Base-by-base conservation (phyloP, 2,329 filamentous ascomycete species). In the Teratosphaeria destructans region DNA sequence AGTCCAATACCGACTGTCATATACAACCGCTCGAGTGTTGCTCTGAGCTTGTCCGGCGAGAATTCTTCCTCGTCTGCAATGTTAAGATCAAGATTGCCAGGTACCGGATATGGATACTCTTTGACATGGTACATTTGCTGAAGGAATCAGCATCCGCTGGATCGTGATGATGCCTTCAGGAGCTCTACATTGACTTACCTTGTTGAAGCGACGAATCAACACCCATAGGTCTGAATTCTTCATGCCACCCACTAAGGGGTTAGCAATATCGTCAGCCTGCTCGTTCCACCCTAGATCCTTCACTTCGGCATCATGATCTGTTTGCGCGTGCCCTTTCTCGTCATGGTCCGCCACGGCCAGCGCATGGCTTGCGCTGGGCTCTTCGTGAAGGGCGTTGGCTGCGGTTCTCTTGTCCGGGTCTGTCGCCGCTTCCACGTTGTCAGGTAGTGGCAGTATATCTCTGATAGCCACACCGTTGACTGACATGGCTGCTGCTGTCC, bases 21-120 rank as follows among this genome's bases (percentile, higher is more conserved):
- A 71, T 95, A 95, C 11, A 94, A 76, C 14, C 90, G 80, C 73
- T 95, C 90, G 3, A 94, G 71, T 57, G 88, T 90, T 2, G 86
- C 83, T 11, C 90, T 81, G 53, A 95, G 77, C 74, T 94, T 94
- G 68, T 94, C 89, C 0, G 90, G 89, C 0, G 87, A 89, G 71
- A 94, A 94, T 60, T 92, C 87, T 65, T 94, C 89, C 58, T 93
- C 86, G 47, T 91, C 55, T 4, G 89, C 86, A 59, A 90, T 86
- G 65, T 91, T 90, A 60, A 95, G 80, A 71, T 95, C 90, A 43
- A 95, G 76, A 14, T 85, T 83, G 5, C 87, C 88, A 1, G 87
- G 80, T 0, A 82, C 79, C 7, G 82, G 73, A 55, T 80, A 72
- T 0, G 80, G 75, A 8, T 86, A 82, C 32, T 87, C 84, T 70